These are phyloP conservation scores for Fusarium dlaminii DNA, from an alignment of 2,329 filamentous ascomycete genomes.

Conservation along the genomic window DNA sequence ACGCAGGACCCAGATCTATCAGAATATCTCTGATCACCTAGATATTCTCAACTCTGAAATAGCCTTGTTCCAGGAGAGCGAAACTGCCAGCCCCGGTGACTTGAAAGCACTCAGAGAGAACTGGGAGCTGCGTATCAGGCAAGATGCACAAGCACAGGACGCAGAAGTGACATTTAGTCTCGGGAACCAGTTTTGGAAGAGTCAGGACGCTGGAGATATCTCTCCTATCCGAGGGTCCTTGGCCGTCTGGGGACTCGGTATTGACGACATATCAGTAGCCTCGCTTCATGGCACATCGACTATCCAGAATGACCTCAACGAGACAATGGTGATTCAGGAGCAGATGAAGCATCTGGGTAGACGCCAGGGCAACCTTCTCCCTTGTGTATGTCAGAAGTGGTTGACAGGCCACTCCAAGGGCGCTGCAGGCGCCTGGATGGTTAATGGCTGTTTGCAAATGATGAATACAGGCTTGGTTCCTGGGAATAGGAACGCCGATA, in stretches of 20 bases:
- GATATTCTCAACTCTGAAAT: neutral
- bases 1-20: neutral
- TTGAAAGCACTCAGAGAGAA: neutral
- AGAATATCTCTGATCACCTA: neutral
- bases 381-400: slow-evolving; percentile 86
- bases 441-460: slow-evolving; percentile 93
- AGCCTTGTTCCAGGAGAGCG: neutral
- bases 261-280: slow-evolving; percentile 74
- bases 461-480: slow-evolving; percentile 91
- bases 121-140: neutral
- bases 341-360: slow-evolving; percentile 90
- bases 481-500: slow-evolving; percentile 94
- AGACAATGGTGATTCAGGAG: slow-evolving; percentile 85
- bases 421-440: slow-evolving; percentile 96
- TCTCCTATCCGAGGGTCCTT: slow-evolving; percentile 90
- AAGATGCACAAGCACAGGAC: neutral
- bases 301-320: slow-evolving; percentile 96
- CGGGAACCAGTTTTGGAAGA: neutral
- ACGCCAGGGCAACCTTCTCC: slow-evolving; percentile 82
- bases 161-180: neutral
- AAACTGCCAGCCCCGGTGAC: neutral
- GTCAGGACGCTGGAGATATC: slow-evolving; percentile 84
- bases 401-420: slow-evolving; percentile 95
- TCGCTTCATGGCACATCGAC: slow-evolving; percentile 97
- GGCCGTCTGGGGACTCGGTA: slow-evolving; percentile 92